These are phyloP conservation scores for Tulasnella sp. DNA, from an alignment of 768 basidiomycete genomes.

Conservation along the genomic window DNA sequence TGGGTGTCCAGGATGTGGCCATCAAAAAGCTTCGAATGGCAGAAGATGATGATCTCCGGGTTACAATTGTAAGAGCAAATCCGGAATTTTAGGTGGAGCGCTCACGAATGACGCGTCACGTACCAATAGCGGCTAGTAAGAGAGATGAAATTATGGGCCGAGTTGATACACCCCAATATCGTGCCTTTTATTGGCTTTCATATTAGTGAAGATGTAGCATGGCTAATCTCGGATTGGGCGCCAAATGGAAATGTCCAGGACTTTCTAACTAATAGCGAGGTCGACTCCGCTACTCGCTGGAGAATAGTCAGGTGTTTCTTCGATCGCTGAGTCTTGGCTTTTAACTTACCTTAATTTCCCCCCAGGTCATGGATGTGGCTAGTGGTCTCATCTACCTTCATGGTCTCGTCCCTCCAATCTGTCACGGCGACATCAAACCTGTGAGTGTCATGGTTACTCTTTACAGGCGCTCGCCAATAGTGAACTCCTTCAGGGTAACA, in stretches of 20 bases:
- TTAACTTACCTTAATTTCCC: too few species aligned
- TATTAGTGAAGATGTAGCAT: background rate
- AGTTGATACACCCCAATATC: background rate
- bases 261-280: background rate
- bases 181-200: background rate
- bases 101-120: background rate
- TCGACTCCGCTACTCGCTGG: background rate
- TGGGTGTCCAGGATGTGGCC: background rate
- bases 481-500: background rate
- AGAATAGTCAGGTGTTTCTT: too few species aligned
- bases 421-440: slow-evolving; percentile 23
- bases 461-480: background rate
- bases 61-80: background rate
- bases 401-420: slow-evolving; percentile 14
- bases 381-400: slow-evolving; percentile 21
- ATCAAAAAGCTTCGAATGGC: background rate
- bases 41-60: background rate
- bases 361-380: slow-evolving; percentile 17
- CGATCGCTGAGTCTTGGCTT: too few species aligned
- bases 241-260: background rate
- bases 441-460: background rate
- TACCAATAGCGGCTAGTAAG: background rate
- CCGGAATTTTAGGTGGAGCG: background rate
- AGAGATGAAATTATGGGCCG: background rate
- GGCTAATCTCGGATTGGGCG: background rate